These are phyloP conservation scores for Populus ilicifolia DNA, from an alignment of 345 rosid species.

Conservation along the genomic window DNA sequence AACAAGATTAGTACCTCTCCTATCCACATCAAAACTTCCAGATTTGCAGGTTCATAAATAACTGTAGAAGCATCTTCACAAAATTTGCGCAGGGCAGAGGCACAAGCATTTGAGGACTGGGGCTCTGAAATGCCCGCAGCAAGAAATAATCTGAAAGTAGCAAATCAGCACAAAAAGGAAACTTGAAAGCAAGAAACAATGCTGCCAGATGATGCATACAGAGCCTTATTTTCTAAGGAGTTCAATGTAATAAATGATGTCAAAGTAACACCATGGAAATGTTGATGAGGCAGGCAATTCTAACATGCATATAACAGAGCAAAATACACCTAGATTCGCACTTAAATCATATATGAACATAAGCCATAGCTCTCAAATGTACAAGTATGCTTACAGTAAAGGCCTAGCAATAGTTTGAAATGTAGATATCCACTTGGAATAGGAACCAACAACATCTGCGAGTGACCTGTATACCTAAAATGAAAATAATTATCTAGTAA, in stretches of 20 bases:
- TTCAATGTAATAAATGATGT: neutral
- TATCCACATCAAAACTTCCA: constrained; percentile 86
- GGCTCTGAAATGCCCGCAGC: constrained; percentile 86
- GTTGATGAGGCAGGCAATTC: neutral
- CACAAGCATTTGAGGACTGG: constrained; percentile 75
- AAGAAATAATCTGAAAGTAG: constrained; percentile 83
- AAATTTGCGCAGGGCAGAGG: constrained; percentile 76
- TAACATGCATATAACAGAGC: neutral
- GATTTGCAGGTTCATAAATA: constrained; percentile 71
- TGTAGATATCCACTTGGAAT: constrained; percentile 81
- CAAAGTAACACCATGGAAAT: neutral
- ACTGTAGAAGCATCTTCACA: constrained; percentile 78
- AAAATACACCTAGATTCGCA: neutral
- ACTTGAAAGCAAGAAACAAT: constrained; percentile 1
- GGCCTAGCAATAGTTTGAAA: constrained; percentile 61
- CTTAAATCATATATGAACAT: neutral
- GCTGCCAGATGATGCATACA: constrained; percentile 5
- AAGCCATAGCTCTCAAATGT: neutral
- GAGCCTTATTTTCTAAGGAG: neutral
- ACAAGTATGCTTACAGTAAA: constrained; percentile 58
- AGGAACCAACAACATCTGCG: constrained; percentile 91
- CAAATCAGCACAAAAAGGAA: constrained; percentile 38
- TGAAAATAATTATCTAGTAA: constrained; percentile 14
- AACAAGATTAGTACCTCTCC: constrained; percentile 59
- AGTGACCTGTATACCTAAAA: constrained; percentile 88